These are phyloP conservation scores for Pascua sp. DNA, from an alignment of 1,284 basidiomycete genomes.

Conservation along the genomic window DNA sequence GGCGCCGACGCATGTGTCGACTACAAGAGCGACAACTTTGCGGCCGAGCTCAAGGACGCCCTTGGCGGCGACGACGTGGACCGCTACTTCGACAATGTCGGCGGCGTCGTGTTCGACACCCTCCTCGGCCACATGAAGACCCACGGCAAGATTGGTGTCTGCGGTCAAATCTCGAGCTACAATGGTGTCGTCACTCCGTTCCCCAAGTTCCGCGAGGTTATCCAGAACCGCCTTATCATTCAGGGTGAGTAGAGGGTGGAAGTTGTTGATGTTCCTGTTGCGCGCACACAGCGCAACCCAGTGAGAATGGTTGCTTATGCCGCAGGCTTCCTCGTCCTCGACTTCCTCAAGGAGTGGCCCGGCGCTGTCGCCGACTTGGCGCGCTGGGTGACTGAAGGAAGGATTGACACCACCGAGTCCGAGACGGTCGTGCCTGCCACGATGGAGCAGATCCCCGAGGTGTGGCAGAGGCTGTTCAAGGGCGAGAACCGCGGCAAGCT, in stretches of 20 bases:
- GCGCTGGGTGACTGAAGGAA: conserved; percentile 13
- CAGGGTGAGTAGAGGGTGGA: conserved; percentile 22
- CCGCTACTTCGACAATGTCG: conserved; percentile 50
- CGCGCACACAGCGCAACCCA: no score
- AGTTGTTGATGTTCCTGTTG: not conserved
- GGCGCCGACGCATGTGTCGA: conserved; percentile 54
- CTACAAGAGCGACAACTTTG: conserved; percentile 46
- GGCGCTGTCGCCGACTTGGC: conserved; percentile 5
- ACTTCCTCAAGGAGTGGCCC: conserved; percentile 17
- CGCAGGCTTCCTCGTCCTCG: conserved; percentile 39
- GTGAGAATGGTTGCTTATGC: no score
- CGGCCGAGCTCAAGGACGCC: conserved; percentile 7
- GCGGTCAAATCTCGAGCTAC: conserved; percentile 32
- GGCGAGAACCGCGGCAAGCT: conserved; percentile 31
- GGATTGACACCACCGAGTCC: conserved; percentile 5
- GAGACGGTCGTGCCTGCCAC: conserved; percentile 19
- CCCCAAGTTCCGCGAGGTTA: conserved; percentile 27
- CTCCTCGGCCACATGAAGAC: conserved; percentile 44
- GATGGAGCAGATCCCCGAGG: conserved; percentile 27
- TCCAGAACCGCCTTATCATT: conserved; percentile 44
- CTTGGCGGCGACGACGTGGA: conserved; percentile 25
- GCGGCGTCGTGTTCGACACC: conserved; percentile 48
- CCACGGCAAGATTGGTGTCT: conserved; percentile 46
- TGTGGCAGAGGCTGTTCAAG: conserved; percentile 25
- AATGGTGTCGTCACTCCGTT: conserved; percentile 11